Conservation (phyloP, 495 filamentous ascomycete genomes). For the Opeltia flavorubescens region DNA sequence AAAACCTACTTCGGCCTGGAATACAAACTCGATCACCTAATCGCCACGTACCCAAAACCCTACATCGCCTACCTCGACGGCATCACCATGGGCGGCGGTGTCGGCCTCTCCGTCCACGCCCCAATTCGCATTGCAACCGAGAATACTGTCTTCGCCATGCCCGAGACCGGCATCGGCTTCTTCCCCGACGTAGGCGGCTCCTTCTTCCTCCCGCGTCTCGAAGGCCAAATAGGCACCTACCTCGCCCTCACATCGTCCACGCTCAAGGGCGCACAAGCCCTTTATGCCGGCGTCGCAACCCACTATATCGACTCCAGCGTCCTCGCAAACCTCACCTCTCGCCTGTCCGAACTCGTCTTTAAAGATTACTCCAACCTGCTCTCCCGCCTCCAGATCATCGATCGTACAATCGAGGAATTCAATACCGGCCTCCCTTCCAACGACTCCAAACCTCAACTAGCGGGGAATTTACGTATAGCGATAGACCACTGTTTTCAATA, state of each 20-base stretch:
- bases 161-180: constrained; percentile 93
- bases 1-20: constrained; percentile 77
- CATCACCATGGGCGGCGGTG: constrained; percentile 95
- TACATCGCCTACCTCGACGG: constrained; percentile 96
- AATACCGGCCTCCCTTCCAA: constrained; percentile 63
- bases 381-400: constrained; percentile 53
- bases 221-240: constrained; percentile 75
- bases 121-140: constrained; percentile 95
- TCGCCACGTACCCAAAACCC: constrained; percentile 89
- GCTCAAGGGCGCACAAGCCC: constrained; percentile 66
- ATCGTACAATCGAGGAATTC: constrained; percentile 85
- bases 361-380: constrained; percentile 48
- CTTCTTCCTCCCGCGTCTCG: constrained; percentile 85
- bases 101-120: constrained; percentile 85
- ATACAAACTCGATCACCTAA: constrained; percentile 86
- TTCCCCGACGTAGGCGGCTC: constrained; percentile 94
- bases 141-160: constrained; percentile 91
- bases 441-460: constrained; percentile 42
- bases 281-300: constrained; percentile 74
- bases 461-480: constrained; percentile 50
- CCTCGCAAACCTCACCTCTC: constrained; percentile 63
- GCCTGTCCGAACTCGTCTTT: constrained; percentile 81
- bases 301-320: constrained; percentile 88
- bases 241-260: constrained; percentile 76
- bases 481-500: constrained; percentile 75